Conservation (phyloP, 371 early-diverging fungal genomes). For the Gilbertella persicaria region DNA sequence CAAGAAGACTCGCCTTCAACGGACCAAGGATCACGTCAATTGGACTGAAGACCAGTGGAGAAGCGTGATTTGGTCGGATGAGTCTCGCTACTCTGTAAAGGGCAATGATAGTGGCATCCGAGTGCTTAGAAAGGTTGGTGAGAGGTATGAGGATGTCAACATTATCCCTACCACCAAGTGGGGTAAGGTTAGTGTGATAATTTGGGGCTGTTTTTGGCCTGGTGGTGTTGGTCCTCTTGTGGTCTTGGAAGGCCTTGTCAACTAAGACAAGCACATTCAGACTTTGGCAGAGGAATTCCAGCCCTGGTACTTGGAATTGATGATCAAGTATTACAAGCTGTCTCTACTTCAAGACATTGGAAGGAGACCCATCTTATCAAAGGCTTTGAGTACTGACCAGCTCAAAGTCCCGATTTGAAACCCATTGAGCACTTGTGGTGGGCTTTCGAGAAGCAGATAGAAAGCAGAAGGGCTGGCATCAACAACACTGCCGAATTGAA, state of each 20-base stretch:
- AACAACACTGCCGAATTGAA: neutral
- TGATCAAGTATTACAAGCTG: neutral
- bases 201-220: constrained; percentile 14
- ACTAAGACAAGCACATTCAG: constrained; percentile 4
- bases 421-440: constrained; percentile 18
- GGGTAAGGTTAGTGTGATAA: neutral
- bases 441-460: neutral
- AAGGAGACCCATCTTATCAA: neutral
- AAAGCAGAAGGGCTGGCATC: neutral
- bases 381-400: constrained; percentile 16
- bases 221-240: constrained; percentile 5
- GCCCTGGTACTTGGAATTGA: neutral
- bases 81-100: constrained; percentile 1
- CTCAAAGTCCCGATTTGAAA: constrained; percentile 22
- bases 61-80: constrained; percentile 13
- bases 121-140: neutral
- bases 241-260: neutral
- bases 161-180: neutral
- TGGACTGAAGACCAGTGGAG: constrained; percentile 10
- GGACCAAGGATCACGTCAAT: neutral
- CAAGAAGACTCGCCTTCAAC: neutral
- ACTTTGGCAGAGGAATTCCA: neutral
- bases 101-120: constrained; percentile 2
- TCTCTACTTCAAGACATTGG: constrained; percentile 17
- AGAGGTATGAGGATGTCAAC: neutral